Percentiles rank a stretch among this genome's conserved stretches.
Evolutionary conservation across 495 filamentous ascomycete genomes (phyloP).

Genomic region (Eremomyces bilateralis): DNA sequence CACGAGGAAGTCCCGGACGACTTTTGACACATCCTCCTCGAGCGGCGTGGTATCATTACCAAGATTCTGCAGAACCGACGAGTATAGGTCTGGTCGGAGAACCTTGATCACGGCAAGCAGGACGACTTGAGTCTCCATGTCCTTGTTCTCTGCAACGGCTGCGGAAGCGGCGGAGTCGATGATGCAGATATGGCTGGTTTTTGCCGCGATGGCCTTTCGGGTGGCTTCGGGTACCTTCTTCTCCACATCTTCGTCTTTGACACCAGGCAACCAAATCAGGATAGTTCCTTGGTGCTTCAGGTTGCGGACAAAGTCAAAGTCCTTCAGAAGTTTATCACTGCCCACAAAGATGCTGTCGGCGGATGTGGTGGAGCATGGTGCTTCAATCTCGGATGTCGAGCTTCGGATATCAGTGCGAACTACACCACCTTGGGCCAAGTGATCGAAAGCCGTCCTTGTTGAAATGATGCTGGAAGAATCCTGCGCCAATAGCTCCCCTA

Average conservation of each 20-base stretch:
- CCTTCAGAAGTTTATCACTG: conserved; percentile 53
- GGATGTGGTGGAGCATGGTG: conserved; percentile 53
- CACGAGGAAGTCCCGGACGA: conserved; percentile 47
- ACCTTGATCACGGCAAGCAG: conserved; percentile 67
- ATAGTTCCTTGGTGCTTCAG: conserved; percentile 51
- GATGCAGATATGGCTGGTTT: conserved; percentile 44
- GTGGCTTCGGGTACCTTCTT: conserved; percentile 55
- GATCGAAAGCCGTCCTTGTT: conserved; percentile 55
- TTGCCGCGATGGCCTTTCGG: conserved; percentile 43
- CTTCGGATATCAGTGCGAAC: conserved; percentile 69
- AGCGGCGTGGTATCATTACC: conserved; percentile 28
- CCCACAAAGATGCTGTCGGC: conserved; percentile 65
- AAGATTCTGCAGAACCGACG: conserved; percentile 31
- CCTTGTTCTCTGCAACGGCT: conserved; percentile 34
- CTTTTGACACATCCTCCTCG: conserved; percentile 35
- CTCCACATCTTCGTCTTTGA: conserved; percentile 70
- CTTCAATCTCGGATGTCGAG: conserved; percentile 62
- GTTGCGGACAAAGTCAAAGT: conserved; percentile 47
- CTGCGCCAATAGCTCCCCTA: conserved; percentile 51
- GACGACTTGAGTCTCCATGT: conserved; percentile 33
- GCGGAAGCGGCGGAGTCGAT: conserved; percentile 48
- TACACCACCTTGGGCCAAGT: conserved; percentile 66
- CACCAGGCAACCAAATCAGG: conserved; percentile 47
- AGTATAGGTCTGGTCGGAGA: conserved; percentile 35
- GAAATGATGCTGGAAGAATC: conserved; percentile 61